These are phyloP conservation scores for Diaporthe ampelina DNA, from an alignment of 2,329 filamentous ascomycete species.

Conservation along the genomic window DNA sequence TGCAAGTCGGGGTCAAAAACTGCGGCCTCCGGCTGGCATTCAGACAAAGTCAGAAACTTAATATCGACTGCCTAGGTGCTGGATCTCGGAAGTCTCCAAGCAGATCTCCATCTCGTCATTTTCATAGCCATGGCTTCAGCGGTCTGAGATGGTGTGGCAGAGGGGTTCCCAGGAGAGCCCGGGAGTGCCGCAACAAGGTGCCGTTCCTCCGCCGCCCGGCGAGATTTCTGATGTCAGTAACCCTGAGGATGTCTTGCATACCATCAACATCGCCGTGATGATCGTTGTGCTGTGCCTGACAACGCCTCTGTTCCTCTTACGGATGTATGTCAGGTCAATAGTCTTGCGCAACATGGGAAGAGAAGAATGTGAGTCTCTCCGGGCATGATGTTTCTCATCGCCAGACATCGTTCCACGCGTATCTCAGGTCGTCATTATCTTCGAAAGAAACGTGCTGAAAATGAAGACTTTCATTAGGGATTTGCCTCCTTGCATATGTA, in stretches of 20 bases:
- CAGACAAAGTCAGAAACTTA: background rate
- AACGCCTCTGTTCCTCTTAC: background rate
- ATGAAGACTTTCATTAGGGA: background rate
- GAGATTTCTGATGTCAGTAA: background rate
- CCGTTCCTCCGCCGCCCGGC: background rate
- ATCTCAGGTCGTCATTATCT: no score
- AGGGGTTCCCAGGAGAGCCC: background rate
- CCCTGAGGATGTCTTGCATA: background rate
- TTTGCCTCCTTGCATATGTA: constrained; percentile 10
- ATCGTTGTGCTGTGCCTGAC: constrained; percentile 2
- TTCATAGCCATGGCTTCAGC: no score
- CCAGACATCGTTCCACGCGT: no score
- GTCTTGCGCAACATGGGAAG: background rate
- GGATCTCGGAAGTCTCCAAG: no score
- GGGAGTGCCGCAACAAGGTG: background rate
- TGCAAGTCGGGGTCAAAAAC: background rate
- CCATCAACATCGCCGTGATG: constrained; percentile 7
- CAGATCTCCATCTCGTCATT: no score
- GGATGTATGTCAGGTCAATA: background rate
- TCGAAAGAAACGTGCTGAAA: background rate
- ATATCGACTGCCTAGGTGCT: background rate
- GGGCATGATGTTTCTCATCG: no score
- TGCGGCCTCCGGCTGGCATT: background rate
- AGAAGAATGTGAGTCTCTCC: constrained; percentile 11
- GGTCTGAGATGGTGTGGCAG: background rate